Base-by-base conservation (phyloP, 2,329 filamentous ascomycete genomes). In the Penicillium sp. region DNA sequence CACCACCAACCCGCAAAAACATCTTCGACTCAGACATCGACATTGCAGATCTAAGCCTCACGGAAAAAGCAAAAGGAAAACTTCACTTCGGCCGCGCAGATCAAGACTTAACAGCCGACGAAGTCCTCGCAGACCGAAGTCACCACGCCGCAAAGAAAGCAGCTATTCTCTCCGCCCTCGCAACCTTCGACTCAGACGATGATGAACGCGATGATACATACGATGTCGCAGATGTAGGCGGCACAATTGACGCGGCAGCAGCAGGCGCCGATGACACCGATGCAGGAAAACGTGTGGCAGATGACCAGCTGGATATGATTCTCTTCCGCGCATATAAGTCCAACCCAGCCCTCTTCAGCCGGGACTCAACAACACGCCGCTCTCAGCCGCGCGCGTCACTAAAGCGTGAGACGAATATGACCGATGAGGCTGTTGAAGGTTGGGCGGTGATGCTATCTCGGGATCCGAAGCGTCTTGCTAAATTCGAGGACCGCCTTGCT, bases 201-300 rank as follows among this genome's bases (percentile, higher is more conserved):
- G 94, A 99, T 69, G 94, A 99, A 75, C 84, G 91, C 29, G 94
- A 99, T 70, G 94, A 99, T 69, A 97, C 93, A 0, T 99, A 99
- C 68, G 94, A 99, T 64, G 85, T 87, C 1, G 90, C 86, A 43
- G 94, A 97, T 66, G 91, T 97, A 2, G 94, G 94, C 29, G 92
- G 93, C 18, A 90, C 89, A 0, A 86, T 97, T 3, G 91, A 96
- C 61, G 79, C 81, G 15, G 74, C 75, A 4, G 70, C 68, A 3
- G 59, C 76, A 2, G 78, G 70, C 37, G 66, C 75, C 40, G 71
- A 82, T 5, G 79, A 84, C n/a, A 78, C 81, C 29, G 82, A 84
- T 45, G 79, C 82, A 51, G 73, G 73, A 8, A 60, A 59, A 9
- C 57, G 52, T 1, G 77, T 81, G 50, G 64, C 66, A 7, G 58